Evolutionary conservation across 1,139 yeast species (phyloP), one percentile per base, ranked within the genome.

Genomic region (Sugiyamaella pinicola): DNA sequence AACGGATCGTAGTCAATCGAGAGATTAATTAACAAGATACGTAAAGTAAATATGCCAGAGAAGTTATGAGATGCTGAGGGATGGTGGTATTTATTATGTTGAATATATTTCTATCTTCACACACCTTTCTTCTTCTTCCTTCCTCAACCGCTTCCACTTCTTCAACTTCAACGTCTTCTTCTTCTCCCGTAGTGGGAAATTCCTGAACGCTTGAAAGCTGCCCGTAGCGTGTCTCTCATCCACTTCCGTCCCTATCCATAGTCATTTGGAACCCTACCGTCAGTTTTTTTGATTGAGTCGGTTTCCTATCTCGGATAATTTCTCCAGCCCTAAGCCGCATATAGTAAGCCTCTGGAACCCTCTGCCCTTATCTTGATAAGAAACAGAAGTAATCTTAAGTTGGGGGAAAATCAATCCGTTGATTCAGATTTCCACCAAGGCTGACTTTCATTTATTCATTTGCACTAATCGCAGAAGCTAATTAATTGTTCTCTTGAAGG

Each of bases 221-320:
- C n/a, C n/a, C n/a, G n/a, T n/a, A n/a, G n/a, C n/a, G n/a, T n/a
- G n/a, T n/a, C n/a, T n/a, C n/a, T n/a, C n/a, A n/a, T n/a, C n/a
- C n/a, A n/a, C n/a, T n/a, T n/a, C n/a, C n/a, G n/a, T n/a, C n/a
- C n/a, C n/a, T n/a, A n/a, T n/a, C n/a, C 28, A 24, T 24, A 24
- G 9, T 24, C 28, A 24, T 24, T 24, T 9, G 28, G 28, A 10
- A 17, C 47, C 47, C 31, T 29, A 42, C 40, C 39, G 17, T 9
- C 26, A 33, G 31, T 22, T 43, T 19, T 43, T 43, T 43, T 33
- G 21, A 22, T 43, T 43, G 47, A 43, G 47, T 43, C 47, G 33
- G 33, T 43, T 43, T 43, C 47, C 47, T 43, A 33, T 43, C 47
- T 43, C 33, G 47, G 47, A 34, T 15, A 43, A 15, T 19, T 10